These are phyloP conservation scores for Xylaria sp. DNA, from an alignment of 2,329 filamentous ascomycete species.

Conservation along the genomic window DNA sequence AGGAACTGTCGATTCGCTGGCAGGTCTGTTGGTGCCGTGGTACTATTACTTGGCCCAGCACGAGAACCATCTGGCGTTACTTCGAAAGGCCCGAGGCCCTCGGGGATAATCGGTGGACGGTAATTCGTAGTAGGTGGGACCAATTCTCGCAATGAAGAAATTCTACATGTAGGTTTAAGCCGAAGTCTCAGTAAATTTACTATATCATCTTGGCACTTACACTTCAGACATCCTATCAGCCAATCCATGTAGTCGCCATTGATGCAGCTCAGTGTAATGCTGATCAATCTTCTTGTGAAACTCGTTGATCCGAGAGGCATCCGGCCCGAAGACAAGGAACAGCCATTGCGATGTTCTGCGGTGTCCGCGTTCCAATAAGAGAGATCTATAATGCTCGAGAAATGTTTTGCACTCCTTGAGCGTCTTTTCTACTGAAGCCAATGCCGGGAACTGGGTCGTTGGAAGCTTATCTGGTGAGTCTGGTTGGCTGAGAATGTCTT, in stretches of 20 bases:
- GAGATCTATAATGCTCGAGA: slow-evolving; percentile 31
- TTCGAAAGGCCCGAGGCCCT: neutral
- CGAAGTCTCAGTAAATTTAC: neutral
- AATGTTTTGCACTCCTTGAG: slow-evolving; percentile 34
- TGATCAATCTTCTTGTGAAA: slow-evolving; percentile 32
- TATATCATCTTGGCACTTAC: neutral
- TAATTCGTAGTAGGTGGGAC: slow-evolving; percentile 12
- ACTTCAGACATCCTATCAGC: slow-evolving; percentile 14
- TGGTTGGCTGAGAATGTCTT: slow-evolving; percentile 23
- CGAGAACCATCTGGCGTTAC: neutral
- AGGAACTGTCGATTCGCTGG: neutral
- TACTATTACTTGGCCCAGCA: neutral
- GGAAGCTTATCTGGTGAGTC: slow-evolving; percentile 18
- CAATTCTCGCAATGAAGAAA: neutral
- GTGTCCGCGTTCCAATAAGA: slow-evolving; percentile 17
- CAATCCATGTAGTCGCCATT: slow-evolving; percentile 19
- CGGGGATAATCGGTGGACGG: neutral
- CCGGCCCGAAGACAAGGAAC: slow-evolving; percentile 23
- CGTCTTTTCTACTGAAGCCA: slow-evolving; percentile 27
- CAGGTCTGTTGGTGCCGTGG: neutral
- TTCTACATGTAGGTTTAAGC: neutral
- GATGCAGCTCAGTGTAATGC: slow-evolving; percentile 29
- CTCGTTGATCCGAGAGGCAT: slow-evolving; percentile 27
- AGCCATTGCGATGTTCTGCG: slow-evolving; percentile 20
- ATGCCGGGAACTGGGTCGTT: slow-evolving; percentile 22